These are phyloP conservation scores for Globisporangium mamillatum DNA, from an alignment of 352 stramenopile species.

Conservation along the genomic window DNA sequence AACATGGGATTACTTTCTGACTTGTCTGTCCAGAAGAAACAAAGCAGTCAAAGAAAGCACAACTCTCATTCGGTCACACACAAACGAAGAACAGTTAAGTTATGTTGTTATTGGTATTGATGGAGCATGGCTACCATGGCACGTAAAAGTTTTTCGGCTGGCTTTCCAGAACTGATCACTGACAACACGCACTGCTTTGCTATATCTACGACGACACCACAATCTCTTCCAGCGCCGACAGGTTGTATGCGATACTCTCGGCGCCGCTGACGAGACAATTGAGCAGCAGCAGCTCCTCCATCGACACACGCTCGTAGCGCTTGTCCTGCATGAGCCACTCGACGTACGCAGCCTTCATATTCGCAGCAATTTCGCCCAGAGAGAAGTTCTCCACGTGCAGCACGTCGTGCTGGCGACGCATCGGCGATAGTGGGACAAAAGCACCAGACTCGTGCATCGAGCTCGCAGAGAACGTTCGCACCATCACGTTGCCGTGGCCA, in stretches of 20 bases:
- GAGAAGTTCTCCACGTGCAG: conserved; percentile 80
- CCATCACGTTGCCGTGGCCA: neutral
- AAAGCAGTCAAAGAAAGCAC: too few species aligned
- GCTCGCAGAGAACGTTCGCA: conserved; percentile 1
- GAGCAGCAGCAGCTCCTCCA: conserved; percentile 79
- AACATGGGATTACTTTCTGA: too few species aligned
- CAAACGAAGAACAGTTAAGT: too few species aligned
- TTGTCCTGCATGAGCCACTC: conserved; percentile 77
- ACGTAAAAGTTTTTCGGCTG: too few species aligned
- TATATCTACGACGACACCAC: conserved; percentile 50
- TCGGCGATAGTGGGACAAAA: conserved; percentile 38
- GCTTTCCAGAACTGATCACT: too few species aligned
- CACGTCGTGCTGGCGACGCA: conserved; percentile 73
- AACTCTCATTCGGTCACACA: too few species aligned
- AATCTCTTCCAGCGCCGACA: conserved; percentile 75
- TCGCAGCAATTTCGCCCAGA: conserved; percentile 56
- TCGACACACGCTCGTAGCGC: conserved; percentile 69
- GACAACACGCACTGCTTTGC: too few species aligned
- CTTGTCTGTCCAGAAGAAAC: too few species aligned
- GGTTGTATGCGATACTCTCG: conserved; percentile 65
- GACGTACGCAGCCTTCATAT: conserved; percentile 76
- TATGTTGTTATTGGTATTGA: too few species aligned
- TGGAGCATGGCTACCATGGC: too few species aligned
- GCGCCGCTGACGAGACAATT: conserved; percentile 82
- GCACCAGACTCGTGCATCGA: neutral